phyloP scores from a whole-genome alignment of 2,329 filamentous ascomycete species.

The Colletotrichum magnum region DNA sequence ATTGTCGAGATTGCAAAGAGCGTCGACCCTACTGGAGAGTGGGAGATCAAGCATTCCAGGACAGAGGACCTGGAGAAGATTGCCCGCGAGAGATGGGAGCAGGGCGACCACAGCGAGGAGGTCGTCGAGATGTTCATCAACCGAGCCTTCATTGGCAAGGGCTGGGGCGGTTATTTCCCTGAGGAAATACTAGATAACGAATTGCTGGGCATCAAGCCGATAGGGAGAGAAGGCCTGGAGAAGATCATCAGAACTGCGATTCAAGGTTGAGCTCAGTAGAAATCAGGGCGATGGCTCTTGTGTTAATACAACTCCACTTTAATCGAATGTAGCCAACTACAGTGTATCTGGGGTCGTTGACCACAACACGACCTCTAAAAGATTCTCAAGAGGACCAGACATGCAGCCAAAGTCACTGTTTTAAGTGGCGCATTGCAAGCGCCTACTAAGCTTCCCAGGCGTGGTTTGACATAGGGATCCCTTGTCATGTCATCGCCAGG shows the following conservation, averaged over 20 bases:
- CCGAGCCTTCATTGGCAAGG: conserved; percentile 26
- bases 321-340: too few relatives aligned
- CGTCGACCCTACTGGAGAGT: conserved; percentile 6
- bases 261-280: background rate
- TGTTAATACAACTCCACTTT: too few relatives aligned
- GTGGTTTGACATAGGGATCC: too few relatives aligned
- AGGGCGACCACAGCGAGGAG: conserved; percentile 27
- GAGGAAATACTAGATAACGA: conserved; percentile 13
- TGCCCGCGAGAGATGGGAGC: conserved; percentile 13
- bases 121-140: conserved; percentile 33
- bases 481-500: too few relatives aligned
- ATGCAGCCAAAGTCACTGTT: too few relatives aligned
- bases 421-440: too few relatives aligned
- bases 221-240: conserved; percentile 24
- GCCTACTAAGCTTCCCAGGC: too few relatives aligned
- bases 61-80: conserved; percentile 29
- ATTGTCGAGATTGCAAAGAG: conserved; percentile 54
- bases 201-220: conserved; percentile 22
- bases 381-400: too few relatives aligned
- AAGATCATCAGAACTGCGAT: conserved; percentile 26
- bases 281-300: background rate
- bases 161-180: conserved; percentile 23
- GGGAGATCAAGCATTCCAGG: conserved; percentile 24
- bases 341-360: too few relatives aligned
- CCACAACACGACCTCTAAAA: too few relatives aligned